A percentile compares a stretch with the other conserved stretches of the same genome.
phyloP scores from a whole-genome alignment of 331 rosid species.

The Malus hybrid region DNA sequence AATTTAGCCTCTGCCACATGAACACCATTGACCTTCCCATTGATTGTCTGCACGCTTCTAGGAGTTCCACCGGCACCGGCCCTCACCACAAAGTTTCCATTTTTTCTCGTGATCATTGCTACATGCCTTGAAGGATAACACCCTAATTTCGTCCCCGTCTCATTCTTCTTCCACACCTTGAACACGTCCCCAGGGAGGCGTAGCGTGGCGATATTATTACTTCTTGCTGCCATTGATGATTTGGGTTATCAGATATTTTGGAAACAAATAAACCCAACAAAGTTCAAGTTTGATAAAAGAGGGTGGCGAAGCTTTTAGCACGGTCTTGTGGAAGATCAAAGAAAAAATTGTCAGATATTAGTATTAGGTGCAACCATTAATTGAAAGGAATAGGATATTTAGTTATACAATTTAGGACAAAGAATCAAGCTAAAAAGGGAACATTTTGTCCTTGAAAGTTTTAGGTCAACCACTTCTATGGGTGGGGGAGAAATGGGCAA shows the following conservation, averaged over 20 bases:
- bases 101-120: neutral
- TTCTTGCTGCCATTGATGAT: constrained; percentile 34
- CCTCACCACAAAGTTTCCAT: constrained; percentile 12
- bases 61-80: constrained; percentile 19
- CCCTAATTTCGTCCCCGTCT: neutral
- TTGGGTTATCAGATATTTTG: constrained; percentile 4
- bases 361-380: constrained; percentile 30
- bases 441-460: neutral
- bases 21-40: constrained; percentile 58
- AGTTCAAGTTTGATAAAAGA: constrained; percentile 8
- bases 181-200: constrained; percentile 11
- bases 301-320: constrained; percentile 10
- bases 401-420: neutral
- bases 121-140: neutral
- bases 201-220: neutral
- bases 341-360: neutral
- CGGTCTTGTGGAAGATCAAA: neutral
- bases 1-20: constrained; percentile 22
- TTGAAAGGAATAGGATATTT: neutral
- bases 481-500: constrained; percentile 34
- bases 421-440: neutral
- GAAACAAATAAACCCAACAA: neutral
- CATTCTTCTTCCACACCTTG: constrained; percentile 14
- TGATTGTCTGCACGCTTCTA: constrained; percentile 23
- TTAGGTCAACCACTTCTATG: constrained; percentile 21